Evolutionary conservation across 805 yeast species (phyloP).

Genomic region (Debaryomyces castellii): DNA sequence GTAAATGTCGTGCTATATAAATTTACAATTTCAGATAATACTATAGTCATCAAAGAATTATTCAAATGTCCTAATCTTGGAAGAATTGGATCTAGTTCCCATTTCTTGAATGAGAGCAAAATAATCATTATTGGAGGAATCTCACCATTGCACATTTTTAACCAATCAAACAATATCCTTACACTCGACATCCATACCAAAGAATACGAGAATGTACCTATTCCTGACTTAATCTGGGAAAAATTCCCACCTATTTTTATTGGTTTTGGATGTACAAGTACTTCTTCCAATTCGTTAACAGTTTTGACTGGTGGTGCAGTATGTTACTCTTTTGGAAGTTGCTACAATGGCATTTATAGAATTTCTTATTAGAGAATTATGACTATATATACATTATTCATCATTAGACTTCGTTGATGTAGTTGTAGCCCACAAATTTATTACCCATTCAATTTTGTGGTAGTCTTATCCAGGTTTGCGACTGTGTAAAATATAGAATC

Average conservation of each 20-base stretch:
- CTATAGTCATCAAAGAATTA: slow-evolving; percentile 15
- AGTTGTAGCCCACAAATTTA: not conserved
- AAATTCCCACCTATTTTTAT: slow-evolving; percentile 47
- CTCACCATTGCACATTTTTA: slow-evolving; percentile 34
- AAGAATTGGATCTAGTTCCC: slow-evolving; percentile 50
- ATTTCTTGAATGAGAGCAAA: slow-evolving; percentile 25
- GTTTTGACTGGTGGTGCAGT: slow-evolving; percentile 66
- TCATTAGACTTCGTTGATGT: not conserved
- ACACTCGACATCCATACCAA: slow-evolving; percentile 22
- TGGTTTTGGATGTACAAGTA: slow-evolving; percentile 47
- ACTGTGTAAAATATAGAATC: not conserved
- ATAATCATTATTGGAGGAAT: slow-evolving; percentile 61
- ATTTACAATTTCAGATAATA: slow-evolving; percentile 23
- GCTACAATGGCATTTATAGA: slow-evolving; percentile 19
- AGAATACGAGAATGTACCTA: slow-evolving; percentile 18
- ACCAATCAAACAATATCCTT: slow-evolving; percentile 35
- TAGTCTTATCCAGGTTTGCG: not conserved
- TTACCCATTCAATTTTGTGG: not conserved
- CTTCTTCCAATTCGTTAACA: slow-evolving; percentile 25
- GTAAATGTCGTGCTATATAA: slow-evolving; percentile 34
- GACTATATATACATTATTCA: not conserved
- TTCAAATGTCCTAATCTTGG: slow-evolving; percentile 30
- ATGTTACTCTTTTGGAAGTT: slow-evolving; percentile 74
- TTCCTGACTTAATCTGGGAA: slow-evolving; percentile 39
- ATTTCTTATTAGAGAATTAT: not conserved